Conservation (phyloP, 2,329 filamentous ascomycete species). For the Neonectria neomacrospora region DNA sequence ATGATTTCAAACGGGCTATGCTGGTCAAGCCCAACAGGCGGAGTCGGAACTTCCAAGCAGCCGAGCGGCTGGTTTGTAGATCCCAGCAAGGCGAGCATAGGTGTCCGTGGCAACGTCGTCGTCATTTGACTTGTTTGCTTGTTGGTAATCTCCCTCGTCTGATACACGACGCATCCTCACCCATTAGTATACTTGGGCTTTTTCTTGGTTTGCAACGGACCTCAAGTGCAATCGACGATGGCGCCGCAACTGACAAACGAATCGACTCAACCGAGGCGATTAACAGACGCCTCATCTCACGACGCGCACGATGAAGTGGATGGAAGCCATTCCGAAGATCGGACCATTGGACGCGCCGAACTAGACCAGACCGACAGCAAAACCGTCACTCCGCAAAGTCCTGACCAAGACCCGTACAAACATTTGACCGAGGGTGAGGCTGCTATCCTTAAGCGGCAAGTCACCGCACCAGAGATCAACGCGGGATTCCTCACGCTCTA, state of each 20-base stretch:
- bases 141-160: background rate
- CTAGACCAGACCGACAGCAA: background rate
- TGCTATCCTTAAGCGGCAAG: constrained; percentile 70
- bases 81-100: background rate
- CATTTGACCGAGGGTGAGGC: constrained; percentile 65
- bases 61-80: background rate
- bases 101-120: background rate
- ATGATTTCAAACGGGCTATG: background rate
- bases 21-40: background rate
- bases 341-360: background rate
- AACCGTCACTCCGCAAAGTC: background rate
- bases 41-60: background rate
- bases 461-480: constrained; percentile 69
- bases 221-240: background rate
- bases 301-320: background rate
- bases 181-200: background rate
- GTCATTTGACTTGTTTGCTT: background rate
- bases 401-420: constrained; percentile 4
- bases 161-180: background rate
- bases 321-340: background rate
- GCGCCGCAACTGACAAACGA: background rate
- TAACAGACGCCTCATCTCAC: background rate
- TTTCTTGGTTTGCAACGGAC: background rate
- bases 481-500: constrained; percentile 70
- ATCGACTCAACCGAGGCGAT: background rate